Percentiles rank a stretch among this genome's conserved stretches.
Conservation (phyloP, 2,329 filamentous ascomycete species). For the Tympanopsis confertula region DNA sequence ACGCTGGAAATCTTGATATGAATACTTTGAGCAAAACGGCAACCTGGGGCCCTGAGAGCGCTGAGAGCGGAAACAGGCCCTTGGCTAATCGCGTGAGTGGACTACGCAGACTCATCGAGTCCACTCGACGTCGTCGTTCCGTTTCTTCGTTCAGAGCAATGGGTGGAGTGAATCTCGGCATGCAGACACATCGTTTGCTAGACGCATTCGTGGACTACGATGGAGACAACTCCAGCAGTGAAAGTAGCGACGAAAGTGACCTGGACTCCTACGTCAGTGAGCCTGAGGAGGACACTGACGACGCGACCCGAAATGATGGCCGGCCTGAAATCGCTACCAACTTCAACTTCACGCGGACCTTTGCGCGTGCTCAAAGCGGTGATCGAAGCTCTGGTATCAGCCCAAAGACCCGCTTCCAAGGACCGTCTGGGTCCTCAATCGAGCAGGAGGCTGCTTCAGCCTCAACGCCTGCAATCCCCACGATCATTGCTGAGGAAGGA, state of each 20-base stretch:
- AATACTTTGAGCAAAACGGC: conserved; percentile 7
- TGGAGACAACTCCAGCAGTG: conserved; percentile 7
- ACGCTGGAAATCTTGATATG: conserved; percentile 24
- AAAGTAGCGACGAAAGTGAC: neutral
- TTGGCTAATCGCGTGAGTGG: conserved; percentile 30
- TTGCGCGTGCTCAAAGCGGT: conserved; percentile 19
- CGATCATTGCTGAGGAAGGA: neutral
- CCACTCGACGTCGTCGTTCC: conserved; percentile 38
- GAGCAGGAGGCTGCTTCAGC: neutral
- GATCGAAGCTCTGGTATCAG: conserved; percentile 25
- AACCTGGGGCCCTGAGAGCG: conserved; percentile 7
- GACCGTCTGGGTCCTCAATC: neutral
- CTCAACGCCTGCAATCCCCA: neutral
- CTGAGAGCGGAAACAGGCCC: conserved; percentile 11
- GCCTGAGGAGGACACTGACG: conserved; percentile 11
- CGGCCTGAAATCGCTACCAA: conserved; percentile 7
- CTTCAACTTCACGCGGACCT: conserved; percentile 11
- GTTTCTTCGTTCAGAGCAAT: conserved; percentile 29
- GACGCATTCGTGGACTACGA: conserved; percentile 39
- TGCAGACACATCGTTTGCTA: conserved; percentile 63
- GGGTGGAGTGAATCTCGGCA: conserved; percentile 53
- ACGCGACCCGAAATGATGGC: conserved; percentile 5
- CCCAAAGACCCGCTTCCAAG: conserved; percentile 22
- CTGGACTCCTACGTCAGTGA: conserved; percentile 9
- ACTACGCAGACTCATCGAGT: conserved; percentile 49